Base-by-base conservation (phyloP, 257 asterid genomes). In the Ballota nigra region DNA sequence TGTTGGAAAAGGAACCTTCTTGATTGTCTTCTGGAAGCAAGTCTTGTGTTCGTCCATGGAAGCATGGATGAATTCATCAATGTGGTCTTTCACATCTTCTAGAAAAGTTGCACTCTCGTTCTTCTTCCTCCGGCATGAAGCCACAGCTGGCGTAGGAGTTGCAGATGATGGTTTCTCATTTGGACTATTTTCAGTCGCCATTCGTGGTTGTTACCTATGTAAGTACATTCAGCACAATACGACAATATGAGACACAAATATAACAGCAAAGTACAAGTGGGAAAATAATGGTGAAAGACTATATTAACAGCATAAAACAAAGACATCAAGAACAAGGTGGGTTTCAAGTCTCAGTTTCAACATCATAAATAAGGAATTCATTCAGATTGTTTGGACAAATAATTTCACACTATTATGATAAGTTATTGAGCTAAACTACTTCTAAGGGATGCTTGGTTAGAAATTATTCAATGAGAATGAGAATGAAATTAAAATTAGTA, bases 1-100 rank as follows among this genome's bases (percentile, higher is more conserved):
- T n/a, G 26, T 41, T 67, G 18, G 40, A 73, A 15, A 47, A 40
- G 12, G 29, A 47, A 93, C 96, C 96, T 91, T 93, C 82, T 84
- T 83, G 55, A 91, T 84, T 1, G 95, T 87, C 86, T 93, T 91
- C 78, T 87, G 86, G 80, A 93, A 93, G 85, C 98, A 93, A 47
- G 94, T 86, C 71, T 87, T 93, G 84, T 93, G 98, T 76, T 91
- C 98, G 7, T 93, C 96, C 98, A 89, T 80, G 3, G 98, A 93
- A 62, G 97, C 97, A 72, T 86, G 72, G 61, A 93, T 78, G 73
- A 93, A 91, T 77, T 91, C 97, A 26, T 91, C 97, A 24, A 91
- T 89, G 70, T 91, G 98, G 73, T 85, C 98, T 79, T 43, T 91
- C 71, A 91, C 82, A 41, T 89, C 98, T 81, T 93, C 94, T 20